These are phyloP conservation scores for Starmerella etchellsii DNA, from an alignment of 805 yeast genomes.

Conservation along the genomic window DNA sequence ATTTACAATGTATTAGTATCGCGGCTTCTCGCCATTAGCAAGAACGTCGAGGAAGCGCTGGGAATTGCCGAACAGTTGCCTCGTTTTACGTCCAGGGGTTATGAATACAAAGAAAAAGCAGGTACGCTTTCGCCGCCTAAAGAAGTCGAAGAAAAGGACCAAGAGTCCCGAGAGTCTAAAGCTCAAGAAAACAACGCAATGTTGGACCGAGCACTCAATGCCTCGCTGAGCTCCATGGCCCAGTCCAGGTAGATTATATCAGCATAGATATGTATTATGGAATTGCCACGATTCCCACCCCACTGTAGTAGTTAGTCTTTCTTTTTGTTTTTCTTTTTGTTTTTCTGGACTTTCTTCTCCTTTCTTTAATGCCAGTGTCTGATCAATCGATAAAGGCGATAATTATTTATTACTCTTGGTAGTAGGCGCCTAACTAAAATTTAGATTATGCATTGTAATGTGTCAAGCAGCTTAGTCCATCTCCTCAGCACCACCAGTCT, in stretches of 20 bases:
- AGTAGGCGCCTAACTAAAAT: constrained; percentile 8
- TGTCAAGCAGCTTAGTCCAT: constrained; percentile 20
- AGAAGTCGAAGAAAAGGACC: neutral
- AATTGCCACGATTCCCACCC: neutral
- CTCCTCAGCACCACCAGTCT: constrained; percentile 28
- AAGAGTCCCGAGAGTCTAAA: neutral
- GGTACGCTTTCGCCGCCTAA: neutral
- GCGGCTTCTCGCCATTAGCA: constrained; percentile 43
- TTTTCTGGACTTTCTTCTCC: no score
- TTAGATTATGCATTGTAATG: constrained; percentile 11
- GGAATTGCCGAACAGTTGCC: constrained; percentile 37
- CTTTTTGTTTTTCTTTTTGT: no score
- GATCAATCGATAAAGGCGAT: constrained; percentile 1
- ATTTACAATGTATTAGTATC: constrained; percentile 61
- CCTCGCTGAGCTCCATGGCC: neutral
- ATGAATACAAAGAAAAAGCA: constrained; percentile 29
- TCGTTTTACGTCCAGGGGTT: constrained; percentile 50
- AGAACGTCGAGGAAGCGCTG: constrained; percentile 36
- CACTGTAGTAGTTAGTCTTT: no score
- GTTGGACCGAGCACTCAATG: constrained; percentile 2
- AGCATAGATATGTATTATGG: neutral
- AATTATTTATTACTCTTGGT: constrained; percentile 4
- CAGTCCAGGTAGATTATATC: neutral
- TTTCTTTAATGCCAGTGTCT: no score
- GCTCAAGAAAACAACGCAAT: neutral